Evolutionary conservation across 2,329 filamentous ascomycete species (phyloP).

Genomic region (Chrysosporium queenslandicum): DNA sequence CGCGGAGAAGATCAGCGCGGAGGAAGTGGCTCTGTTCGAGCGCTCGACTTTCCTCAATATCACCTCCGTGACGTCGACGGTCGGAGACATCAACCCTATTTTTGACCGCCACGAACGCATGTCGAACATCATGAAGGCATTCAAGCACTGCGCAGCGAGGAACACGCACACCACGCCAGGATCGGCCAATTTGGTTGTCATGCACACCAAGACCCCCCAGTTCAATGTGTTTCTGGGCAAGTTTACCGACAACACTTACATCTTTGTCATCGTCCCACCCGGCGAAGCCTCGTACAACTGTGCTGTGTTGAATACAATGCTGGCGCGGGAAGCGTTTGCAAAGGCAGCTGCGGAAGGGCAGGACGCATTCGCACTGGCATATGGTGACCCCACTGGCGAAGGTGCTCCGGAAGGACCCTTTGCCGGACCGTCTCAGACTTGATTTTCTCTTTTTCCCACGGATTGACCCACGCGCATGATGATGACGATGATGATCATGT

Average conservation of each 20-base stretch:
- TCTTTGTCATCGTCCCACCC: slow-evolving; percentile 82
- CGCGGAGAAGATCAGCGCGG: slow-evolving; percentile 75
- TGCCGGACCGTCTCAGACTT: background rate
- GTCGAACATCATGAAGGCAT: slow-evolving; percentile 95
- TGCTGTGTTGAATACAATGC: slow-evolving; percentile 79
- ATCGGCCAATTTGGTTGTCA: slow-evolving; percentile 37
- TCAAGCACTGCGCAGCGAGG: slow-evolving; percentile 64
- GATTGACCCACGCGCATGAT: too few relatives aligned
- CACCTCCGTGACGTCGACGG: slow-evolving; percentile 72
- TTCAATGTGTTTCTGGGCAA: slow-evolving; percentile 94
- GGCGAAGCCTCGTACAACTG: slow-evolving; percentile 87
- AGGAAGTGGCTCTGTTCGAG: slow-evolving; percentile 91
- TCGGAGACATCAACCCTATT: slow-evolving; percentile 72
- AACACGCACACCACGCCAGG: slow-evolving; percentile 38
- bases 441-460: too few relatives aligned
- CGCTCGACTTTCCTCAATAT: slow-evolving; percentile 92
- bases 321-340: slow-evolving; percentile 73
- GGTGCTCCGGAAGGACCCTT: background rate
- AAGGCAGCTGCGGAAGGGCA: slow-evolving; percentile 44
- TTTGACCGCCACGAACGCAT: slow-evolving; percentile 90
- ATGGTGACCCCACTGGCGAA: slow-evolving; percentile 14
- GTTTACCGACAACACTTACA: slow-evolving; percentile 95
- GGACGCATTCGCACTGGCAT: slow-evolving; percentile 35
- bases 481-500: background rate
- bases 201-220: slow-evolving; percentile 43